phyloP scores from a whole-genome alignment of 2,329 filamentous ascomycete species.

The Myriosclerotinia duriaeana region DNA sequence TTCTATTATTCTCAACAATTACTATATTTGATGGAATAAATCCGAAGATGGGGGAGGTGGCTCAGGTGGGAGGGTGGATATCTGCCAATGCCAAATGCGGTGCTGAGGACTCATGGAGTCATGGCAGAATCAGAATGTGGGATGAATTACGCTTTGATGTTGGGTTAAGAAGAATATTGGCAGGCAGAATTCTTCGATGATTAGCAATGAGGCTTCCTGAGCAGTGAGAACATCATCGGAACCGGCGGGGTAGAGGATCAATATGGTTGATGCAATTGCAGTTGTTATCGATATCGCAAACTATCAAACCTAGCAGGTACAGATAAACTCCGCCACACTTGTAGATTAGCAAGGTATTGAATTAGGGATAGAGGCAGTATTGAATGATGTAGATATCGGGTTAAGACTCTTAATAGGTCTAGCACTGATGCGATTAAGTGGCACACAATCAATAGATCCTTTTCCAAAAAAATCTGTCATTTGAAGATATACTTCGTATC shows the following conservation, averaged over 20 bases:
- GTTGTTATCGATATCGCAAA: slow-evolving; percentile 1
- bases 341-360: no score
- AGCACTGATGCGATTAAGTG: not conserved
- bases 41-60: not conserved
- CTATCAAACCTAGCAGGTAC: not conserved
- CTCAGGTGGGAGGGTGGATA: not conserved
- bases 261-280: not conserved
- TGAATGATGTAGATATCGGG: not conserved
- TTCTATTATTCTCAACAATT: slow-evolving; percentile 9
- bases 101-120: not conserved
- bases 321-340: no score
- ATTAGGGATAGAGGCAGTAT: not conserved
- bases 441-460: slow-evolving; percentile 9
- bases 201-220: not conserved
- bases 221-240: not conserved
- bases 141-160: slow-evolving; percentile 4
- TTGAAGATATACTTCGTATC: slow-evolving; percentile 4
- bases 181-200: not conserved
- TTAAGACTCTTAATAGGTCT: not conserved
- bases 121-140: not conserved
- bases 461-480: not conserved
- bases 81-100: not conserved
- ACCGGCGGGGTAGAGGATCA: slow-evolving; percentile 6
- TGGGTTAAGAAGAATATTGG: not conserved
- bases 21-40: not conserved